These are phyloP conservation scores for Pleurotus pulmonarius DNA, from an alignment of 768 basidiomycete species.

Conservation along the genomic window DNA sequence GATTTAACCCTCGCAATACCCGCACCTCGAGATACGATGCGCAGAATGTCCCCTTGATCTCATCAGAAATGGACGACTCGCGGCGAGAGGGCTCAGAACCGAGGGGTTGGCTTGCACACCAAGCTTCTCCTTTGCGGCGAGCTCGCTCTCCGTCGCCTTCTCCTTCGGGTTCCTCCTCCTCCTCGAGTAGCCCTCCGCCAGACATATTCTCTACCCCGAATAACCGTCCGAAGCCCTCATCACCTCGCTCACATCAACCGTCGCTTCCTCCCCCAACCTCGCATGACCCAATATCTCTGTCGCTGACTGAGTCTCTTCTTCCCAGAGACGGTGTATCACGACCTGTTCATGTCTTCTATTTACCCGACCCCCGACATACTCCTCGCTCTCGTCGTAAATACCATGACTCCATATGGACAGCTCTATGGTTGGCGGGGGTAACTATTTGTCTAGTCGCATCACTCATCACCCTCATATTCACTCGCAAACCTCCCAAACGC, in stretches of 20 bases:
- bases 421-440: constrained; percentile 58
- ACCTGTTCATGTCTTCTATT: constrained; percentile 66
- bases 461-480: constrained; percentile 62
- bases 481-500: constrained; percentile 36
- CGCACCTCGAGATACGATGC: constrained; percentile 18
- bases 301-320: constrained; percentile 76
- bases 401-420: constrained; percentile 72
- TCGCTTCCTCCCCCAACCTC: constrained; percentile 37
- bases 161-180: constrained; percentile 37
- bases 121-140: constrained; percentile 60
- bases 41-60: constrained; percentile 35
- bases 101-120: constrained; percentile 72
- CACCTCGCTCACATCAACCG: constrained; percentile 28
- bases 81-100: constrained; percentile 30
- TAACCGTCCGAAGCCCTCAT: constrained; percentile 15
- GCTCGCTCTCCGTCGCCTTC: constrained; percentile 21
- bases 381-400: constrained; percentile 63
- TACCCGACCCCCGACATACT: constrained; percentile 74
- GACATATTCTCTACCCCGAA: constrained; percentile 31
- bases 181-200: constrained; percentile 39
- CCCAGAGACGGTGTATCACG: constrained; percentile 67
- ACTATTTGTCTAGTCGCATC: constrained; percentile 59
- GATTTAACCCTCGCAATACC: constrained; percentile 22
- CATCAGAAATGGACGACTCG: constrained; percentile 29
- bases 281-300: constrained; percentile 47